A percentile compares a stretch with the other conserved stretches of the same genome.
These are phyloP conservation scores for Lasiodiplodia hormozganensis DNA, from an alignment of 2,329 filamentous ascomycete genomes.

Conservation along the genomic window DNA sequence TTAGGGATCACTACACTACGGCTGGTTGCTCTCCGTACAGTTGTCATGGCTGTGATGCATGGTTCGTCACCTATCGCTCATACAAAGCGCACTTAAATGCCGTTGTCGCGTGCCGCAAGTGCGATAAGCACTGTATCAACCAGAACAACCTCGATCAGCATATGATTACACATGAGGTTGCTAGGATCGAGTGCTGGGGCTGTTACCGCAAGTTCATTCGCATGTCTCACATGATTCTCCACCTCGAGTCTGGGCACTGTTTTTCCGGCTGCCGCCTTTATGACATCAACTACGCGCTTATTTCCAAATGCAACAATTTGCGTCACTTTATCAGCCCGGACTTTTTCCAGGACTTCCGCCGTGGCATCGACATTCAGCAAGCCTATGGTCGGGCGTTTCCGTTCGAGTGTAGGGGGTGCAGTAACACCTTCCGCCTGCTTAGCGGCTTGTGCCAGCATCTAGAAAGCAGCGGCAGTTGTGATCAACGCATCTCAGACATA, in stretches of 20 bases:
- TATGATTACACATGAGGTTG: conserved; percentile 1
- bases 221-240: conserved; percentile 21
- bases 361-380: neutral
- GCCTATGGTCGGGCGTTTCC: conserved; percentile 7
- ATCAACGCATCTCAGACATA: neutral
- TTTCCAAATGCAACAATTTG: conserved; percentile 9
- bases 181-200: conserved; percentile 22
- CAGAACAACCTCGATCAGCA: conserved; percentile 23
- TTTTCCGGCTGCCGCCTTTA: conserved; percentile 10
- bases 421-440: conserved; percentile 1
- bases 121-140: conserved; percentile 22
- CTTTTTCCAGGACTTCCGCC: neutral
- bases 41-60: conserved; percentile 11
- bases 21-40: conserved; percentile 2
- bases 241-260: conserved; percentile 17
- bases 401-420: conserved; percentile 4
- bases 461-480: conserved; percentile 3
- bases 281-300: conserved; percentile 14
- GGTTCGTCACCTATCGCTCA: neutral
- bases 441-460: conserved; percentile 18
- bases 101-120: conserved; percentile 7
- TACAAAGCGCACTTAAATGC: neutral
- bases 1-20: neutral
- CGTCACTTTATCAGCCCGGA: neutral
- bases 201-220: conserved; percentile 7